Evolutionary conservation across 805 yeast genomes (phyloP), one percentile per base, ranked within the genome.

Genomic region (Yarrowia keelungensis): DNA sequence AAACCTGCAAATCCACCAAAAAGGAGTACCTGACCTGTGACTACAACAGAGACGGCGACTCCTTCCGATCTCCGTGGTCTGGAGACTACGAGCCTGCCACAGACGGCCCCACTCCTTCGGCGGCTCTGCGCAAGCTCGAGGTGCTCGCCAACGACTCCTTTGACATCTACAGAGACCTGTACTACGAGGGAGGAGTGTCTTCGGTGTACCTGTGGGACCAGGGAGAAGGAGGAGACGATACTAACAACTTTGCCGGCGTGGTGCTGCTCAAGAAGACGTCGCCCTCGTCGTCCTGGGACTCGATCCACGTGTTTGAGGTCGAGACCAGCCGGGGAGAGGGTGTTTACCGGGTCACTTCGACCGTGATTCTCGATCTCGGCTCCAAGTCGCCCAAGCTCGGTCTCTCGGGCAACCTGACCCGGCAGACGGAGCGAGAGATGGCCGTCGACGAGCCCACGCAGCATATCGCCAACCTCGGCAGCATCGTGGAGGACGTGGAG

Each of bases 1-100:
- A 80, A 58, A 79, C 80, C 45, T 89, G 92, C 75, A 73, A 75
- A 10, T 78, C 79, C 36, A 76, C 86, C 14, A 62, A 62, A 32
- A 89, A 89, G 78, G 85, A 84, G 69, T 94, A 83, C 76, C 83
- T 94, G 69, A 86, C 93, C 66, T 94, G 98, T 79, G 99, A 94
- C 77, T 94, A 94, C 77, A 94, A 94, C 79, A 84, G 99, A 73
- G 99, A 94, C 76, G 93, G 97, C 8, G 98, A 94, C 78, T 88
- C 93, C 22, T 90, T 85, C 79, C 84, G 98, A 73, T 90, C 97
- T 0, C 99, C 98, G 7, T 92, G 94, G 92, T 84, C 91, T 22
- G 92, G 92, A 76, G 82, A 83, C 70, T 94, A 90, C 79, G 85
- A 82, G 71, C 80, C 84, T 38, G 73, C 79, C 9, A 76, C 81